phyloP scores from a whole-genome alignment of 1,284 basidiomycete species.

The Apiotrichum montevideense region DNA sequence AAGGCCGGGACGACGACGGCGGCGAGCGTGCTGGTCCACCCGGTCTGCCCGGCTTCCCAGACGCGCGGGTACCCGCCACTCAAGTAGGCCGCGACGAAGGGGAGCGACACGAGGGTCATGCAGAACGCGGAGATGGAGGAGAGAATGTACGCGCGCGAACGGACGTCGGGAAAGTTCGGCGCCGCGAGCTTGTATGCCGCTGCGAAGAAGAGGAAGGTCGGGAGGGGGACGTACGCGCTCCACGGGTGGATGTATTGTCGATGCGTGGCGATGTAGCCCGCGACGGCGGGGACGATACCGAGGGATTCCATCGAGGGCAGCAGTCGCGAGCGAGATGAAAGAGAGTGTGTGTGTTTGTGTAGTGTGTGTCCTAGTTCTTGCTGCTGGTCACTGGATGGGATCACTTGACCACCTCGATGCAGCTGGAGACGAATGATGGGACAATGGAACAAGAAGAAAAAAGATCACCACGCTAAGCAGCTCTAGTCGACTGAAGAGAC shows the following conservation, averaged over 20 bases:
- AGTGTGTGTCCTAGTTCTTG: too few relatives aligned
- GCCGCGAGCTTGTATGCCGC: conserved; percentile 45
- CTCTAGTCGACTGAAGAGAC: too few relatives aligned
- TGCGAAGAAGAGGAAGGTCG: conserved; percentile 14
- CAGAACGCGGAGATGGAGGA: conserved; percentile 49
- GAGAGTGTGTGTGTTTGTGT: too few relatives aligned
- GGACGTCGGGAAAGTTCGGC: conserved; percentile 43
- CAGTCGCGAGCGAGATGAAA: too few relatives aligned
- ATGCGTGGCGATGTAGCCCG: not conserved
- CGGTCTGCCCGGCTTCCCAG: conserved; percentile 21
- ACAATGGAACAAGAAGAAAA: too few relatives aligned
- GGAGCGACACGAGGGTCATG: conserved; percentile 53
- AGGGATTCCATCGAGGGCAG: not conserved
- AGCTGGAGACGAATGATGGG: too few relatives aligned
- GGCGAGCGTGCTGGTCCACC: conserved; percentile 26
- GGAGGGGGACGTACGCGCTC: conserved; percentile 32
- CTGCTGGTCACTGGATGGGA: too few relatives aligned
- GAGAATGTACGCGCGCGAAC: conserved; percentile 55
- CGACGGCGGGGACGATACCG: not conserved
- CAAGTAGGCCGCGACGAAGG: conserved; percentile 50
- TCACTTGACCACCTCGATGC: too few relatives aligned
- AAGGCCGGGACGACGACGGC: conserved; percentile 33
- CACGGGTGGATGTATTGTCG: not conserved
- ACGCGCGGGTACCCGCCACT: conserved; percentile 23
- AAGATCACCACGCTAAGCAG: too few relatives aligned